Conservation (phyloP, 1,284 basidiomycete genomes). For the Sporisorium scitamineum region DNA sequence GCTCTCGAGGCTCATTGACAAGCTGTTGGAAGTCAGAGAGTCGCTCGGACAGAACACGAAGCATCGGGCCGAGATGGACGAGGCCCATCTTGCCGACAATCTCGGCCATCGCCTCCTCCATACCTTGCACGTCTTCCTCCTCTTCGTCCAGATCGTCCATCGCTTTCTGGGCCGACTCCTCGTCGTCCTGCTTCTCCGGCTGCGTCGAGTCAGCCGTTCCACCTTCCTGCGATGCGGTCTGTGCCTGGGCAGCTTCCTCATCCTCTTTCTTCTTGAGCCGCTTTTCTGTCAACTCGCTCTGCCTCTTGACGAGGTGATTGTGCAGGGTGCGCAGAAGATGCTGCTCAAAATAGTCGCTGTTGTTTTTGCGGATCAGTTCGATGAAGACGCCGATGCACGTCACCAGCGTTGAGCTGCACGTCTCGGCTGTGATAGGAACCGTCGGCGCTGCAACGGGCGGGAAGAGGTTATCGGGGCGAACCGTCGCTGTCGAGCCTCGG, state of each 20-base stretch:
- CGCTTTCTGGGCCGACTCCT: slow-evolving; percentile 74
- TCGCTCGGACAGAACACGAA: slow-evolving; percentile 81
- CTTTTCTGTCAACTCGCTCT: slow-evolving; percentile 74
- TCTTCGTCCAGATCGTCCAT: slow-evolving; percentile 67
- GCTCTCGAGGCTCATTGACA: slow-evolving; percentile 79
- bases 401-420: slow-evolving; percentile 86
- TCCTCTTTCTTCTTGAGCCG: slow-evolving; percentile 61
- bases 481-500: slow-evolving; percentile 62
- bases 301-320: slow-evolving; percentile 86
- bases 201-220: slow-evolving; percentile 6
- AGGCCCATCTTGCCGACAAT: slow-evolving; percentile 92
- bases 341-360: slow-evolving; percentile 98
- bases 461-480: slow-evolving; percentile 55
- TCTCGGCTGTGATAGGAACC: slow-evolving; percentile 72
- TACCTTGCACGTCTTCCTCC: slow-evolving; percentile 68
- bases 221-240: slow-evolving; percentile 10
- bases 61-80: slow-evolving; percentile 87
- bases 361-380: slow-evolving; percentile 97
- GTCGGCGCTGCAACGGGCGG: slow-evolving; percentile 57
- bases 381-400: slow-evolving; percentile 91
- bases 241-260: slow-evolving; percentile 60
- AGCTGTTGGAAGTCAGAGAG: slow-evolving; percentile 81
- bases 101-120: slow-evolving; percentile 85
- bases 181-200: slow-evolving; percentile 28
- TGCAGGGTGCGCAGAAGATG: slow-evolving; percentile 96